These are phyloP conservation scores for Leptosphaerulina australis DNA, from an alignment of 2,329 filamentous ascomycete genomes.

Conservation along the genomic window DNA sequence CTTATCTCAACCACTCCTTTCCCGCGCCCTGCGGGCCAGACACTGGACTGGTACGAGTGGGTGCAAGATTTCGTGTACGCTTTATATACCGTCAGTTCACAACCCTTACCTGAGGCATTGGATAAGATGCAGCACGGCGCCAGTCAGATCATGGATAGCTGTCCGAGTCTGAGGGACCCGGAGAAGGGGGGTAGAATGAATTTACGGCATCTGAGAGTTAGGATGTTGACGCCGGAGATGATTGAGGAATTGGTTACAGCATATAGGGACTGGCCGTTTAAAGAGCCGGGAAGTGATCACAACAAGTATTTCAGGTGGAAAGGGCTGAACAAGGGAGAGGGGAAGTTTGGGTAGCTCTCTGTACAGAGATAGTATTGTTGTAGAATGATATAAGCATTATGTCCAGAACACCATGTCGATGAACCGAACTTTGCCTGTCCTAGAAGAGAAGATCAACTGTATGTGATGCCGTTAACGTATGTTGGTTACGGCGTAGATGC, in stretches of 20 bases:
- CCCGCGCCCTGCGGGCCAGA: slow-evolving; percentile 18
- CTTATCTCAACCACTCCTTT: slow-evolving; percentile 73
- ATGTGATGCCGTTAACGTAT: too few species aligned
- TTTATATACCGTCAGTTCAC: slow-evolving; percentile 16
- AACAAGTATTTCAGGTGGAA: slow-evolving; percentile 33
- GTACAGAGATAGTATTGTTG: too few species aligned
- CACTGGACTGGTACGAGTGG: slow-evolving; percentile 31
- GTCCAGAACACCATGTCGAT: too few species aligned
- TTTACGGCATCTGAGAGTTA: slow-evolving; percentile 37
- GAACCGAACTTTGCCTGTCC: too few species aligned
- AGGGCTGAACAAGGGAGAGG: background rate
- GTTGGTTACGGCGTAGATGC: too few species aligned
- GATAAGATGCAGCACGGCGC: slow-evolving; percentile 40
- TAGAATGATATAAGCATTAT: too few species aligned
- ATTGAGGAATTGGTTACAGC: slow-evolving; percentile 37
- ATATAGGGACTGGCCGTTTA: slow-evolving; percentile 46
- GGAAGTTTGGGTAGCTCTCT: too few species aligned
- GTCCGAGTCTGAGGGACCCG: slow-evolving; percentile 38
- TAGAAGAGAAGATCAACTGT: too few species aligned
- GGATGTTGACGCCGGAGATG: slow-evolving; percentile 45
- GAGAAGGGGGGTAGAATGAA: slow-evolving; percentile 41
- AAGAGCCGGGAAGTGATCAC: slow-evolving; percentile 29
- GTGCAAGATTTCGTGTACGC: slow-evolving; percentile 37
- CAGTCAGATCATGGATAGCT: slow-evolving; percentile 33
- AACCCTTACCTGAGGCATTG: slow-evolving; percentile 28